Evolutionary conservation across 2,329 filamentous ascomycete species (phyloP), one percentile per base, ranked within the genome.

Genomic region (Zasmidium cellare): DNA sequence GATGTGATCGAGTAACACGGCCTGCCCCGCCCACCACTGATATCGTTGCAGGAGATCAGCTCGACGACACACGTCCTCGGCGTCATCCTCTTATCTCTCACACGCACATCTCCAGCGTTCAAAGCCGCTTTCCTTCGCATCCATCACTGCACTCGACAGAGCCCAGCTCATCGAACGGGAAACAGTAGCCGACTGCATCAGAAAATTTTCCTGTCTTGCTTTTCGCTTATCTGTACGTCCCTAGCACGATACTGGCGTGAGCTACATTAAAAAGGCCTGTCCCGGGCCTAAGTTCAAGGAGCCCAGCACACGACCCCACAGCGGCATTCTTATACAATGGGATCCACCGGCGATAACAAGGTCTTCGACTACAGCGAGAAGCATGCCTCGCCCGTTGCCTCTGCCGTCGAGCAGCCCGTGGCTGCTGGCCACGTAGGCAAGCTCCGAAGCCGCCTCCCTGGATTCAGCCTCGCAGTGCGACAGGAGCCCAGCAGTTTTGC

Each of bases 401-500:
- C 69, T 6, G 63, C 60, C 1, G 35, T 58, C 18, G 50, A 54
- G 18, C 67, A 70, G 54, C 62, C 61, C 51, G 58, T 61, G 18
- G 64, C 57, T 22, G 50, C 53, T 19, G 70, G 71, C 18, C 57
- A 69, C 41, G 65, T 65, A 44, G 64, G 63, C 55, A 63, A 59
- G 51, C 51, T 66, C 24, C 64, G 58, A 52, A 62, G 61, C 31
- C 58, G 64, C 44, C 56, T 71, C 12, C 66, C 64, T 18, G 61
- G 67, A 23, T 72, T 72, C 61, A 71, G 65, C 19, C 65, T 71
- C 1, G 66, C 56, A 19, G 72, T 75, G 14, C 63, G 65, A 47
- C 71, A 74, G 60, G 72, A 74, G 50, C 62, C 67, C 46, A 73
- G 69, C 66, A 71, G 65, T 58, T 74, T 75, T 54, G 72, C 72